These are phyloP conservation scores for Mortierella sp. DNA, from an alignment of 371 early-diverging fungal species.

Conservation along the genomic window DNA sequence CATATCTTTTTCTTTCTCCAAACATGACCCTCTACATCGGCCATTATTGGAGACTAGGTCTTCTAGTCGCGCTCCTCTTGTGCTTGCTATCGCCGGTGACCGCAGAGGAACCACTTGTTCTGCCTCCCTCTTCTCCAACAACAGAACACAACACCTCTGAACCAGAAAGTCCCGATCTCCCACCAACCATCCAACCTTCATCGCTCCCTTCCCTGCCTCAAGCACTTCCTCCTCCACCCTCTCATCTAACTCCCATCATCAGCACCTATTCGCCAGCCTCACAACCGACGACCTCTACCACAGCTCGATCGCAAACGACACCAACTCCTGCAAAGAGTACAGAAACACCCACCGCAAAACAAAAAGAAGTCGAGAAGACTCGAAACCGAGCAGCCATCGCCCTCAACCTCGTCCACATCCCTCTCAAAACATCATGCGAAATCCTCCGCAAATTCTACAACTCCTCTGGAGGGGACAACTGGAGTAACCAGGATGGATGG, in stretches of 20 bases:
- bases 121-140: conserved; percentile 5
- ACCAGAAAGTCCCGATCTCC: neutral
- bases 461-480: conserved; percentile 29
- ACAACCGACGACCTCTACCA: neutral
- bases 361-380: neutral
- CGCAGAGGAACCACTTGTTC: conserved; percentile 13
- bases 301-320: neutral
- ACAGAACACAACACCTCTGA: neutral
- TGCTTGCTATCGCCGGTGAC: neutral
- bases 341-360: neutral
- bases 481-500: conserved; percentile 52
- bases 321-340: neutral
- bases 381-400: conserved; percentile 21
- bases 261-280: neutral
- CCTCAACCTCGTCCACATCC: conserved; percentile 30
- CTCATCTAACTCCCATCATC: neutral
- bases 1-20: neutral
- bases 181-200: neutral
- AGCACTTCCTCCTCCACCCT: neutral
- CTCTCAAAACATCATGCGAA: conserved; percentile 32
- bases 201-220: neutral
- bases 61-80: neutral
- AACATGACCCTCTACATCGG: neutral
- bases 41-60: neutral
- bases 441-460: conserved; percentile 44